Percentiles rank a stretch among this genome's conserved stretches.
Conservation (phyloP, 148 eudicot genomes). For the Pouteria glomerata region DNA sequence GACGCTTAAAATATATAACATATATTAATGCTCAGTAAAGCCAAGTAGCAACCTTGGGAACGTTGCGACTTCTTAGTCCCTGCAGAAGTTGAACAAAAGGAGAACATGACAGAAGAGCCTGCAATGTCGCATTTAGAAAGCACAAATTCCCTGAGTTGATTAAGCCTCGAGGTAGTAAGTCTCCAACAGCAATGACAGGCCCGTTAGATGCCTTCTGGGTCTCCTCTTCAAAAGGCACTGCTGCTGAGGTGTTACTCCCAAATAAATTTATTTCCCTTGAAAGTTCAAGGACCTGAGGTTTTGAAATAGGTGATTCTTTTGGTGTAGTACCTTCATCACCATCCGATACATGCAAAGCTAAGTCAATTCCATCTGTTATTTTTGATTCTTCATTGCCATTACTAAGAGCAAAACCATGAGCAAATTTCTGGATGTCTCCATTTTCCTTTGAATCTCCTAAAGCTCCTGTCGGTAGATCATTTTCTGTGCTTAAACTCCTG, state of each 20-base stretch:
- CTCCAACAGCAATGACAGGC: slow-evolving; percentile 21
- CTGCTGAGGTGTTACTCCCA: slow-evolving; percentile 26
- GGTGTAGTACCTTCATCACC: slow-evolving; percentile 16
- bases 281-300: slow-evolving; percentile 12
- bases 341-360: slow-evolving; percentile 28
- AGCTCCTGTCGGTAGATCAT: slow-evolving; percentile 19
- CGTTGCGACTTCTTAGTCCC: slow-evolving; percentile 53
- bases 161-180: slow-evolving; percentile 79
- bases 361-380: slow-evolving; percentile 18
- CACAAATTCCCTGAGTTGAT: slow-evolving; percentile 88
- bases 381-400: slow-evolving; percentile 35
- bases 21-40: neutral
- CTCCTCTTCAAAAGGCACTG: slow-evolving; percentile 23
- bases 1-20: neutral
- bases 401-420: slow-evolving; percentile 13
- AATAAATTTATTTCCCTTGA: slow-evolving; percentile 21
- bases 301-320: slow-evolving; percentile 14
- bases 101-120: slow-evolving; percentile 87
- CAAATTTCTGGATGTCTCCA: slow-evolving; percentile 27
- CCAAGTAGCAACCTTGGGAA: slow-evolving; percentile 52
- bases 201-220: slow-evolving; percentile 36
- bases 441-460: slow-evolving; percentile 34
- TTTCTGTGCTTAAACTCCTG: slow-evolving; percentile 7
- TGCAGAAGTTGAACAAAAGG: slow-evolving; percentile 84
- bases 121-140: slow-evolving; percentile 88